Evolutionary conservation across 164 flowering plant genomes (phyloP), one percentile per base, ranked within the genome.

Genomic region (Nelumbo lutea): DNA sequence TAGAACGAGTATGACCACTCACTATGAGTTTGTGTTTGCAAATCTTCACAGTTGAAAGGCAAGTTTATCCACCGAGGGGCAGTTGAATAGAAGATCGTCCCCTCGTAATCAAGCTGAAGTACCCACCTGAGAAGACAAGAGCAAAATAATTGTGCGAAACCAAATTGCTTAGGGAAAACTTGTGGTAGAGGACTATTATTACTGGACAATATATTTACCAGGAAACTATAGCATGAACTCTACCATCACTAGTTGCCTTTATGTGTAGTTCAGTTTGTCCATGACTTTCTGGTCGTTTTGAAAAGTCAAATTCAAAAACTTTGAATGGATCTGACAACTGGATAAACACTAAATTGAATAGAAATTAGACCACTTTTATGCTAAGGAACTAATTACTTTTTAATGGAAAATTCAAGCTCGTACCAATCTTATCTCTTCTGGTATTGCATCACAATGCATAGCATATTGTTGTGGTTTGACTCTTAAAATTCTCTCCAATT

Each of bases 311-410:
- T 74, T 89, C 93, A 83, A 94, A 94, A 75, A 90, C 75, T 81
- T 84, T 84, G 95, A 91, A 91, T 72, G 98, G 97, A 79, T 91
- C 93, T 87, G 98, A 90, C 56, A 94, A 84, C 98, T 94, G 96
- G 75, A 83, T 57, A 52, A 71, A 73, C 70, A 70, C 72, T 77
- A 74, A 53, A 71, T 63, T 80, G 66, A 83, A 80, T 68, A 73
- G 73, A 62, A 68, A 80, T 65, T 65, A 76, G 74, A 77, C 44
- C 9, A 66, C 57, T 47, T 39, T 60, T 41, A 53, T 58, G 41
- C 42, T 10, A 66, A 59, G 56, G 63, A 68, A 68, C 38, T 6
- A 51, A 42, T 45, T 61, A 55, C 68, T 15, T 41, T 39, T 9
- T 41, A 74, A 61, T 45, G 76, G 48, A 44, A 72, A 40, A 64